Conservation (phyloP, 2,329 filamentous ascomycete species). For the Paraphaeosphaeria sporulosa region DNA sequence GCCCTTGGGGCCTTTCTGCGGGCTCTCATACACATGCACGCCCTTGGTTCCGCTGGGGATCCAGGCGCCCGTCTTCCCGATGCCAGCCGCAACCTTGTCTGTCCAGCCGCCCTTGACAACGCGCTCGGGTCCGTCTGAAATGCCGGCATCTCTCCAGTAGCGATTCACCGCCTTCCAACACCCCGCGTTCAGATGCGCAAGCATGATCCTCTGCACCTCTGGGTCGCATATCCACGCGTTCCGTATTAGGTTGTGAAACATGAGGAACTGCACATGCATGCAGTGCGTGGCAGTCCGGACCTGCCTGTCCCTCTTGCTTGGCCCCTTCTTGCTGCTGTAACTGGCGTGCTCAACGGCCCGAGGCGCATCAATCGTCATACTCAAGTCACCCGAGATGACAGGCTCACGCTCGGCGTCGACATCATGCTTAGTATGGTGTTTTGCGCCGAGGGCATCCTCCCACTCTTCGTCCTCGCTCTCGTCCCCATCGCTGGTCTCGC, state of each 20-base stretch:
- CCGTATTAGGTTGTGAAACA: constrained; percentile 85
- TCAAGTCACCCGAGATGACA: constrained; percentile 71
- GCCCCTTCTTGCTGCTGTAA: constrained; percentile 78
- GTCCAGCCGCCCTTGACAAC: constrained; percentile 68
- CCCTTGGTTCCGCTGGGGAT: constrained; percentile 53
- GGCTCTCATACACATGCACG: constrained; percentile 38
- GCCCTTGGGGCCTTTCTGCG: constrained; percentile 22
- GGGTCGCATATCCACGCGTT: constrained; percentile 49
- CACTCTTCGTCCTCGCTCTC: constrained; percentile 51
- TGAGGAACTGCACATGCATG: constrained; percentile 83
- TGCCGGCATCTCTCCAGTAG: constrained; percentile 75
- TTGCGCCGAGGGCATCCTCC: constrained; percentile 49
- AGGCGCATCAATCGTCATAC: constrained; percentile 67
- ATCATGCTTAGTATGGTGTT: constrained; percentile 42
- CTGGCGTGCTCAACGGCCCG: constrained; percentile 34
- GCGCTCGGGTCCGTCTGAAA: constrained; percentile 81
- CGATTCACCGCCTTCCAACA: constrained; percentile 47
- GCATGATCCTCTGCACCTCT: constrained; percentile 41
- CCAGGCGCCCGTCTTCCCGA: constrained; percentile 50
- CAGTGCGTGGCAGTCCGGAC: constrained; percentile 83
- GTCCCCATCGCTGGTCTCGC: constrained; percentile 50
- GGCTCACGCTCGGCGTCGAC: constrained; percentile 48
- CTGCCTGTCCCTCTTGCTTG: constrained; percentile 81
- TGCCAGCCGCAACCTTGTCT: constrained; percentile 71
- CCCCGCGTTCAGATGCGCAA: constrained; percentile 36